Conservation (phyloP, 2,329 filamentous ascomycete genomes). For the Fusarium neocosmosporiellum region DNA sequence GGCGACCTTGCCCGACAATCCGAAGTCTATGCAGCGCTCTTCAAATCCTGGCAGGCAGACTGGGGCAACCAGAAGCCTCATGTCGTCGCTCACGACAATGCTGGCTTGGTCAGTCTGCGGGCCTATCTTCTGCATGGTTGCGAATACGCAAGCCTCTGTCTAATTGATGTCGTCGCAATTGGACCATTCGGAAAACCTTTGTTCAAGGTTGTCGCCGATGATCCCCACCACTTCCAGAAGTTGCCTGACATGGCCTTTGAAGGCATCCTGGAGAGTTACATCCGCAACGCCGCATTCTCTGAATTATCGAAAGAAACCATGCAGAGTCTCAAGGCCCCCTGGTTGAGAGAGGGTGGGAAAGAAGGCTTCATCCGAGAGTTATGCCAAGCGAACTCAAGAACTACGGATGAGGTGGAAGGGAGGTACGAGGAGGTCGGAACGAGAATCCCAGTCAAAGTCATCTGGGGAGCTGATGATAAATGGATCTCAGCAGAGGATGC, state of each 20-base stretch:
- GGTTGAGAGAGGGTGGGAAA: constrained; percentile 45
- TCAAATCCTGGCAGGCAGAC: constrained; percentile 46
- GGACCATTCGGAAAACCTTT: constrained; percentile 56
- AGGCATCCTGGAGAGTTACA: constrained; percentile 54
- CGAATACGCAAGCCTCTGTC: constrained; percentile 52
- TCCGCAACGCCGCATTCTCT: constrained; percentile 50
- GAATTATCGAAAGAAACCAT: constrained; percentile 47
- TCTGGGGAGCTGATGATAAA: constrained; percentile 57
- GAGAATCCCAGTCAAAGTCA: constrained; percentile 52
- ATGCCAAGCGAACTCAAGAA: constrained; percentile 41
- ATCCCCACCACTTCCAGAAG: constrained; percentile 49
- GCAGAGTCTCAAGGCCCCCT: constrained; percentile 51
- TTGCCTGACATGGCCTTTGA: constrained; percentile 49
- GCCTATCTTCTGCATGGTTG: constrained; percentile 51
- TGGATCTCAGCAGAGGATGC: constrained; percentile 57
- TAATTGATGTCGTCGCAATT: constrained; percentile 57
- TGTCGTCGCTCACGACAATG: constrained; percentile 59
- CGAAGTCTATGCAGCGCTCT: constrained; percentile 52
- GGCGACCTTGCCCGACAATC: constrained; percentile 53
- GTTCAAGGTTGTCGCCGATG: constrained; percentile 54
- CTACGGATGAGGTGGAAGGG: constrained; percentile 49
- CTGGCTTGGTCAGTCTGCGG: constrained; percentile 54
- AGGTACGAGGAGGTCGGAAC: constrained; percentile 51
- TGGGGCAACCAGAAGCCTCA: constrained; percentile 46
- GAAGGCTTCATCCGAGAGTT: constrained; percentile 55